Evolutionary conservation across 768 basidiomycete species (phyloP).

Genomic region (Leccinum longicurvipes): DNA sequence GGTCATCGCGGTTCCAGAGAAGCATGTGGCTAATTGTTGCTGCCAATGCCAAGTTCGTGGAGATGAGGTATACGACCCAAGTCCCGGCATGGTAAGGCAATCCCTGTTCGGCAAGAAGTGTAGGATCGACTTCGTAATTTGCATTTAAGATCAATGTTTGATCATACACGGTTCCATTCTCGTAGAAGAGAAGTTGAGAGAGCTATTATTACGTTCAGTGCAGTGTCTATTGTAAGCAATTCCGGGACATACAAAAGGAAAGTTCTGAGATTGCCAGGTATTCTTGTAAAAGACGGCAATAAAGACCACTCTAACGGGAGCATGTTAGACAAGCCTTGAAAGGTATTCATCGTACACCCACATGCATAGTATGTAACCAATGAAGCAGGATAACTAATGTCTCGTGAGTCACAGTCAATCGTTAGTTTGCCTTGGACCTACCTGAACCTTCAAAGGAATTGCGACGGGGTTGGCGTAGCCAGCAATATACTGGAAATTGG

Average conservation of each 20-base stretch:
- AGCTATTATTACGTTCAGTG: conserved; percentile 28
- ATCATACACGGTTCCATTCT: conserved; percentile 50
- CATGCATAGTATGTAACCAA: conserved; percentile 52
- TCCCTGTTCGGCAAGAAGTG: conserved; percentile 43
- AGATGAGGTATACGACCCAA: conserved; percentile 20
- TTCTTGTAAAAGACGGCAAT: conserved; percentile 43
- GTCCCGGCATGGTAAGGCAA: conserved; percentile 31
- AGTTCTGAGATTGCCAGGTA: conserved; percentile 54
- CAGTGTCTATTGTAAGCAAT: neutral
- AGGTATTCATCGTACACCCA: conserved; percentile 20
- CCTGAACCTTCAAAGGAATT: conserved; percentile 54
- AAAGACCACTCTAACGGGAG: conserved; percentile 29
- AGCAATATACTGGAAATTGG: conserved; percentile 18
- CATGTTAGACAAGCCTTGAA: neutral
- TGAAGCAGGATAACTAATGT: conserved; percentile 40
- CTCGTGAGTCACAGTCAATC: neutral
- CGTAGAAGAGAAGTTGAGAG: conserved; percentile 48
- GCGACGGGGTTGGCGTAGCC: conserved; percentile 42
- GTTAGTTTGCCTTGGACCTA: neutral
- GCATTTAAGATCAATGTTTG: conserved; percentile 52
- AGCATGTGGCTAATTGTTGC: conserved; percentile 51
- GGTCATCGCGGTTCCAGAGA: conserved; percentile 52
- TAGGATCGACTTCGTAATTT: conserved; percentile 48
- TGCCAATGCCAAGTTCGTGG: conserved; percentile 30
- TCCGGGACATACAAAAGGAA: conserved; percentile 52